Base-by-base conservation (phyloP, 371 early-diverging fungal species). In the Apophysomyces trapeziformis region DNA sequence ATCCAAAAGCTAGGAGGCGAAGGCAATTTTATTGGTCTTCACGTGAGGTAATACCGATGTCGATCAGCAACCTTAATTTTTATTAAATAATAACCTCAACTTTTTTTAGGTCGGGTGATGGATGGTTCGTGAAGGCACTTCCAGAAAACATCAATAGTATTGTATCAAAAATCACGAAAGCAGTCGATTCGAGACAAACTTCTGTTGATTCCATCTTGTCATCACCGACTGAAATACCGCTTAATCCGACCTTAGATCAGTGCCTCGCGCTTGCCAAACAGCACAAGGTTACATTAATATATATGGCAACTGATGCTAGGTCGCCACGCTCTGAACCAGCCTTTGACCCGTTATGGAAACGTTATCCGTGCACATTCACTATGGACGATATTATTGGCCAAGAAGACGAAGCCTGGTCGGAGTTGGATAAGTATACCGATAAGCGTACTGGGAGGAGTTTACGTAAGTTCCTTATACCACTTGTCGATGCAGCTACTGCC, bases 311-410 rank as follows among this genome's bases (percentile, higher is more conserved):
- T 0, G 88, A 88, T 64, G 84, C 82, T 0, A 68, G 78, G 1
- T 69, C 69, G 32, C 85, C 88, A 11, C 66, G 84, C 46, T 63
- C 60, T 26, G 77, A 79, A 60, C 65, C 69, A 14, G 69, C 78
- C 13, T 80, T 84, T 68, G 73, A 72, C 16, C 71, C 75, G 7
- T 57, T 85, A 39, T 85, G 77, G 64, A 70, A 72, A 18, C 77
- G 71, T 38, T 82, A 79, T 60, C 86, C 88, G 5, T 88, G 88
- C 64, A 86, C 82, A 26, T 88, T 88, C 64, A 83, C 83, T 0
- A 64, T 88, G 50, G 76, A 81, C 58, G 84, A 86, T 64, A 75
- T 88, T 58, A n/a, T 74, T 4, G 59, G 35, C 7, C 41, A 61
- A 18, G 61, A 61, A 16, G 21, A 39, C 13, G 41, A 41, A 11